Evolutionary conservation across 805 yeast genomes (phyloP).

Genomic region (Kockiozyma suomiensis): DNA sequence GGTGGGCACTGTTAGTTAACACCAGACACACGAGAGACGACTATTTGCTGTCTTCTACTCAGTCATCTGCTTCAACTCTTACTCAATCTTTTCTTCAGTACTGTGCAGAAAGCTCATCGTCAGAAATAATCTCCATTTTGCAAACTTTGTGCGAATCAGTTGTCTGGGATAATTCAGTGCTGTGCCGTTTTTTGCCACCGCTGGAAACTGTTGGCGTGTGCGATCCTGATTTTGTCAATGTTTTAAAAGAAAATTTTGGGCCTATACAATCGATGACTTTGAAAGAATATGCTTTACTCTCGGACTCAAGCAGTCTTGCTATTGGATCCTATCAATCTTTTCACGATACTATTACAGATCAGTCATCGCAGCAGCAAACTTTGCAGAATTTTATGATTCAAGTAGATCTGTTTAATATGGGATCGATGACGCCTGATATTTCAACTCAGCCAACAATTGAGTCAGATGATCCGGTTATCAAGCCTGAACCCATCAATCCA

Average conservation of each 20-base stretch:
- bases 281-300: constrained; percentile 19
- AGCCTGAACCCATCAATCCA: not conserved
- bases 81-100: constrained; percentile 12
- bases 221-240: constrained; percentile 29
- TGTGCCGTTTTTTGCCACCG: constrained; percentile 33
- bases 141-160: constrained; percentile 41
- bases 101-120: not conserved
- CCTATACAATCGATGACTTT: constrained; percentile 16
- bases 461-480: constrained; percentile 4
- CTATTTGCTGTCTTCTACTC: constrained; percentile 13
- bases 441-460: not conserved
- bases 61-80: constrained; percentile 18
- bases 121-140: constrained; percentile 32
- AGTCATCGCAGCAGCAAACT: not conserved
- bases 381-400: constrained; percentile 13
- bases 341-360: not conserved
- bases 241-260: constrained; percentile 21
- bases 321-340: not conserved
- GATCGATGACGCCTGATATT: not conserved
- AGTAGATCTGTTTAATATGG: constrained; percentile 8
- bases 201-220: constrained; percentile 5
- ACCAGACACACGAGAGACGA: constrained; percentile 16
- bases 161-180: constrained; percentile 44
- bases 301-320: constrained; percentile 8
- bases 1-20: constrained; percentile 26